phyloP scores from a whole-genome alignment of 176 grass and related monocot species.

The Echinochloa phyllopogon region DNA sequence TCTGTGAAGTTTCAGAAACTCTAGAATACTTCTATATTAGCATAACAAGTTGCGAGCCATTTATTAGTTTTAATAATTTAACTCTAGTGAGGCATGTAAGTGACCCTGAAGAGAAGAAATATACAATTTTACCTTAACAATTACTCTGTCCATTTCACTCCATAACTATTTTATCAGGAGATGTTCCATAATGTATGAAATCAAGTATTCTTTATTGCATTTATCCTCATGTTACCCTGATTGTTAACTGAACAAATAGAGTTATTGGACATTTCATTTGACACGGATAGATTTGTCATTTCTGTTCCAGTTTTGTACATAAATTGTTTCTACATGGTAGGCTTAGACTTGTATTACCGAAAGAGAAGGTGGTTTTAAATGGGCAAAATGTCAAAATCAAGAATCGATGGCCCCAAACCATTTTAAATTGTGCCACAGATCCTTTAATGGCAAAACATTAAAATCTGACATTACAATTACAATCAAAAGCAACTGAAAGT shows the following conservation, averaged over 20 bases:
- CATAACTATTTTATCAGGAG: neutral
- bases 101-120: neutral
- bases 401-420: neutral
- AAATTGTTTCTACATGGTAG: neutral
- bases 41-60: neutral
- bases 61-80: slow-evolving; percentile 19
- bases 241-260: neutral
- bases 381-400: neutral
- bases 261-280: neutral
- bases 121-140: neutral
- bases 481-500: neutral
- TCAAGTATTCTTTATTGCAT: neutral
- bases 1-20: neutral
- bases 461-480: neutral
- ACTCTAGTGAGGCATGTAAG: neutral
- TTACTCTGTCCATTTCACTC: neutral
- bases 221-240: neutral
- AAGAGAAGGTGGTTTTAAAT: neutral
- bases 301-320: neutral
- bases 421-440: neutral
- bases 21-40: neutral
- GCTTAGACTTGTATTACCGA: slow-evolving; percentile 16
- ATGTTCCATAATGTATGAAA: neutral
- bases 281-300: neutral
- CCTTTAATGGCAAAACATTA: neutral